Evolutionary conservation across 345 rosid genomes (phyloP), one percentile per base, ranked within the genome.

Genomic region (Heritiera littoralis): DNA sequence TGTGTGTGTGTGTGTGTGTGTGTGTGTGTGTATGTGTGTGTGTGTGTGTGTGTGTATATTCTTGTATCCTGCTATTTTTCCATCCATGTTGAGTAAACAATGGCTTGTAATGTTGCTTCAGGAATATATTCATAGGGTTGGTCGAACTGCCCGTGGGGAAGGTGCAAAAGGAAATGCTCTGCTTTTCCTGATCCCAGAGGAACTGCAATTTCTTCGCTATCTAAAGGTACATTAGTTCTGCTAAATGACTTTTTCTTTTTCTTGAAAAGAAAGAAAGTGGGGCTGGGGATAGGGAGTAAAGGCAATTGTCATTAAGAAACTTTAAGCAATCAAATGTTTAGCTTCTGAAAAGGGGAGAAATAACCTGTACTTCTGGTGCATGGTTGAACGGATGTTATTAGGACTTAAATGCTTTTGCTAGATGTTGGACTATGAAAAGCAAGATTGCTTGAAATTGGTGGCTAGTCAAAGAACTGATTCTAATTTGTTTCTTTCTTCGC

Each of bases 61-160:
- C 32, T 80, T n/a, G 40, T 77, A 5, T 76, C 7, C 49, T 40
- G 23, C 49, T 46, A 20, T 73, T 78, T 75, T 45, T 35, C 32
- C 65, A 55, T 65, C 23, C 35, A n/a, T 71, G 43, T 35, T 72
- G 64, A 18, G 48, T 72, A 35, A 63, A 63, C 5, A 63, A 67
- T 64, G 11, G 17, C 68, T 86, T 43, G 46, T 63, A 51, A 66
- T 81, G 14, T 43, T 82, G 66, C 69, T 78, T 78, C 88, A 96
- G 99, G 99, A 94, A 81, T 97, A 97, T 81, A 92, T 97, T 80
- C 99, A 97, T 78, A 89, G 99, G 86, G 99, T 96, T 81, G 99
- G 99, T 81, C 95, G 98, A 81, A 96, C 98, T 74, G 98, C 99
- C 13, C 98, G 98, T 81, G 99, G 99, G 38, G 98, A 96, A 92